phyloP scores from a whole-genome alignment of 192 early-diverging fungal genomes.

The Coemansia sp. region DNA sequence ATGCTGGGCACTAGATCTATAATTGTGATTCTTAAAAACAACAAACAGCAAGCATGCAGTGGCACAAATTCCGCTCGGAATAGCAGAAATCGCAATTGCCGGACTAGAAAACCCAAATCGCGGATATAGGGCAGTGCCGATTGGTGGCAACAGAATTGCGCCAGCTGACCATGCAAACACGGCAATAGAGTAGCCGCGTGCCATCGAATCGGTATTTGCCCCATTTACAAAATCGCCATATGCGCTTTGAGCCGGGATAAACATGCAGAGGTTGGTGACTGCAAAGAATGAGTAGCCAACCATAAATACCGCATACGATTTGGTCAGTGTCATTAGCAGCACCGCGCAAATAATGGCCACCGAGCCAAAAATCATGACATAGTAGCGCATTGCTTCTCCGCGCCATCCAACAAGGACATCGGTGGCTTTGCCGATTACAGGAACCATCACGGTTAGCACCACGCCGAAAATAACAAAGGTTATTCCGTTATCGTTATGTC shows the following conservation, averaged over 20 bases:
- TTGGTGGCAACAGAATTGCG: slow-evolving; percentile 28
- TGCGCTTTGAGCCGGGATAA: slow-evolving; percentile 34
- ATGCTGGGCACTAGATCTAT: too few species aligned
- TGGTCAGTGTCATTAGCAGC: slow-evolving; percentile 20
- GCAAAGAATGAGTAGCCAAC: slow-evolving; percentile 35
- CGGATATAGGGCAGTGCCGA: slow-evolving; percentile 29
- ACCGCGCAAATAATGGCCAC: slow-evolving; percentile 4
- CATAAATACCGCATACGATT: slow-evolving; percentile 28
- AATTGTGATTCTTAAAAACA: background rate
- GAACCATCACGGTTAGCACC: slow-evolving; percentile 20
- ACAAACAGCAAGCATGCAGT: slow-evolving; percentile 8
- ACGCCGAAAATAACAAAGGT: slow-evolving; percentile 35
- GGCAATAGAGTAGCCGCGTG: slow-evolving; percentile 21
- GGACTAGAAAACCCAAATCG: slow-evolving; percentile 24
- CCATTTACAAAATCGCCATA: slow-evolving; percentile 40
- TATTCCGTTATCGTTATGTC: slow-evolving; percentile 10
- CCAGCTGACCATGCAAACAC: slow-evolving; percentile 22
- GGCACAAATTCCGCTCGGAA: slow-evolving; percentile 9
- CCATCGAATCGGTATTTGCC: slow-evolving; percentile 25
- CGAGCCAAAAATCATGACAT: slow-evolving; percentile 23
- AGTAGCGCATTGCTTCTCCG: slow-evolving; percentile 29
- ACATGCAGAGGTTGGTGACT: slow-evolving; percentile 20
- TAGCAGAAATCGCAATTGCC: slow-evolving; percentile 5
- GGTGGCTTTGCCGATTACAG: slow-evolving; percentile 15
- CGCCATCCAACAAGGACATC: slow-evolving; percentile 17